These are phyloP conservation scores for Neurospora sp. DNA, from an alignment of 495 filamentous ascomycete species.

Conservation along the genomic window DNA sequence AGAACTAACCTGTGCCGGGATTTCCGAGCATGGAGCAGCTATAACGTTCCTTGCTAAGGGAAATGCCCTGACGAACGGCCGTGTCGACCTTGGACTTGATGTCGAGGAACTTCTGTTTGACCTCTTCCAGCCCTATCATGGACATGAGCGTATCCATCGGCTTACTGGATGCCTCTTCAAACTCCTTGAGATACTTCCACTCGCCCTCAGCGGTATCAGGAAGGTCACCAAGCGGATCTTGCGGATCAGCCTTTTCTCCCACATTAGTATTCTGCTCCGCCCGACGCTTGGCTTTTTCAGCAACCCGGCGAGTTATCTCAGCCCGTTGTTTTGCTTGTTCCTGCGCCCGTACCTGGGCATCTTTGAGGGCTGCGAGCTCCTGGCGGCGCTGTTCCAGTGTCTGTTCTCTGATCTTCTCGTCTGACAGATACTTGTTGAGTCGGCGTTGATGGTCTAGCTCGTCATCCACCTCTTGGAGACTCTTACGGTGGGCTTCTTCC, in stretches of 20 bases:
- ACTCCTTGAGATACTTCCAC: slow-evolving; percentile 52
- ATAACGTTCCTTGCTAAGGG: slow-evolving; percentile 50
- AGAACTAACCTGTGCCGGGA: slow-evolving; percentile 58
- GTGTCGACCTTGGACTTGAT: slow-evolving; percentile 64
- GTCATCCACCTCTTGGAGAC: slow-evolving; percentile 47
- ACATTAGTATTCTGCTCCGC: neutral
- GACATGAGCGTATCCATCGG: slow-evolving; percentile 56
- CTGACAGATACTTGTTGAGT: slow-evolving; percentile 31
- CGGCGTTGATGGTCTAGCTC: slow-evolving; percentile 46
- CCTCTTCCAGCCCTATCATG: slow-evolving; percentile 63
- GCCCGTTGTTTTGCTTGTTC: slow-evolving; percentile 7
- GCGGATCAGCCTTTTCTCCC: neutral
- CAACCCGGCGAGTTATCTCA: neutral
- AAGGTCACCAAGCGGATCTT: neutral
- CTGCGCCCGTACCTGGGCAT: slow-evolving; percentile 3
- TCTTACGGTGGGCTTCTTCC: slow-evolving; percentile 37
- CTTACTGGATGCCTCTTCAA: slow-evolving; percentile 37
- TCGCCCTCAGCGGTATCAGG: slow-evolving; percentile 30
- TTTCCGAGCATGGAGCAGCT: slow-evolving; percentile 62
- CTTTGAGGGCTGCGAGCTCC: slow-evolving; percentile 17
- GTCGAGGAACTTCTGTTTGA: slow-evolving; percentile 52
- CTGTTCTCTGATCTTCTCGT: slow-evolving; percentile 34
- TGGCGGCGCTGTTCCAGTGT: slow-evolving; percentile 32
- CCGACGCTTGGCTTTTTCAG: neutral
- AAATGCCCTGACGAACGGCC: slow-evolving; percentile 41